Conservation (phyloP, 139 green algal species). For the Asterochloris erici region DNA sequence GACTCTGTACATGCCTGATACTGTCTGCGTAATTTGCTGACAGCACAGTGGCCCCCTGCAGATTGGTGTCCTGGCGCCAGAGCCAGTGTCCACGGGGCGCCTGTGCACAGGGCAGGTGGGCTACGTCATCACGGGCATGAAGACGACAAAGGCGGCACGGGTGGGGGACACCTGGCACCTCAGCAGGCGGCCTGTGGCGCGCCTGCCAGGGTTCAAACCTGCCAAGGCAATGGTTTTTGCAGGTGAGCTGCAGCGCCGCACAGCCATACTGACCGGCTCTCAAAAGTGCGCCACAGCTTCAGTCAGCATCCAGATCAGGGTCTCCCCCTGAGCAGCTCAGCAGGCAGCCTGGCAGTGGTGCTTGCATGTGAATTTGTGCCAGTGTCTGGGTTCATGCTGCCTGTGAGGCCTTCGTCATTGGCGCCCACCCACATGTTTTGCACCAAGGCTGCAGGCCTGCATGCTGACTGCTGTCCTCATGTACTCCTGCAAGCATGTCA, state of each 20-base stretch:
- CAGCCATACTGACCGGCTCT: neutral
- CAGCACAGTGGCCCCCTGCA: slow-evolving; percentile 6
- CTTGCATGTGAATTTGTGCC: too few relatives aligned
- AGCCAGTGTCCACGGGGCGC: slow-evolving; percentile 43
- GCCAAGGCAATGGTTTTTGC: slow-evolving; percentile 89
- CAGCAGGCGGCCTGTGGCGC: slow-evolving; percentile 21
- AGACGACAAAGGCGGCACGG: slow-evolving; percentile 60
- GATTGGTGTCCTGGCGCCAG: slow-evolving; percentile 66
- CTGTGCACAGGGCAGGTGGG: slow-evolving; percentile 82
- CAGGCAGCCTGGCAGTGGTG: too few relatives aligned
- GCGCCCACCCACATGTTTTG: too few relatives aligned
- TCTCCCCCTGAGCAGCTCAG: too few relatives aligned
- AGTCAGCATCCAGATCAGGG: neutral
- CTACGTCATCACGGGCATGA: slow-evolving; percentile 88
- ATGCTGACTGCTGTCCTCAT: too few relatives aligned
- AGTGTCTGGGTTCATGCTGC: too few relatives aligned
- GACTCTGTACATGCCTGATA: too few relatives aligned
- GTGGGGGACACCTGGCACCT: slow-evolving; percentile 83
- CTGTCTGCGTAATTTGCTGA: too few relatives aligned
- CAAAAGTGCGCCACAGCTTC: neutral
- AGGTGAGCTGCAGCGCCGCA: slow-evolving; percentile 15
- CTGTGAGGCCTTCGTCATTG: too few relatives aligned
- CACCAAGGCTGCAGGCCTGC: too few relatives aligned
- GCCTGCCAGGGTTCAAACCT: slow-evolving; percentile 71
- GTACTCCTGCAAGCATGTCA: too few relatives aligned